Evolutionary conservation across 768 basidiomycete species (phyloP).

Genomic region (Russula sp.): DNA sequence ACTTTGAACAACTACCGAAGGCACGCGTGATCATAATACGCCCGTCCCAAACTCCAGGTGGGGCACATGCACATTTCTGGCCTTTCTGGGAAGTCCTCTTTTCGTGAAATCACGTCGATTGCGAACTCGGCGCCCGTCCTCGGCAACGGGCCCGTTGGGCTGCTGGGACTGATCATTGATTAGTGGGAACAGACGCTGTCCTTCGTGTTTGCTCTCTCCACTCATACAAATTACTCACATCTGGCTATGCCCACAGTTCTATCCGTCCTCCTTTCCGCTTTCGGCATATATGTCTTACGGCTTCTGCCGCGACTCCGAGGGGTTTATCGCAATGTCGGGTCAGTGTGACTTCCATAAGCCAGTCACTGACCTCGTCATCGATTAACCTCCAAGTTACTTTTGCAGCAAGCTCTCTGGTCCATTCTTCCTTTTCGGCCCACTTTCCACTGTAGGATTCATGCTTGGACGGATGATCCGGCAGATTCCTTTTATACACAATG

Average conservation of each 20-base stretch:
- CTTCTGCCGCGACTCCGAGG: conserved; percentile 6
- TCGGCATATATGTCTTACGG: neutral
- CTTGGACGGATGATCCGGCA: neutral
- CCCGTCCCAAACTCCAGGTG: too few relatives aligned
- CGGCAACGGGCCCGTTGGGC: too few relatives aligned
- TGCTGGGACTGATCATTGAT: too few relatives aligned
- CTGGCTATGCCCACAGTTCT: neutral
- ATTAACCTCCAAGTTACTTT: neutral
- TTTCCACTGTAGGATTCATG: neutral
- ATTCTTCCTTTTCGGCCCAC: neutral
- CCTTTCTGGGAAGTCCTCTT: too few relatives aligned
- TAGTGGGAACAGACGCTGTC: neutral
- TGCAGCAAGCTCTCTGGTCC: conserved; percentile 12
- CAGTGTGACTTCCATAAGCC: neutral
- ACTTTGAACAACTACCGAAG: too few relatives aligned
- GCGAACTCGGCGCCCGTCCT: too few relatives aligned
- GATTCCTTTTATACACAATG: neutral
- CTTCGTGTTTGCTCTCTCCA: neutral
- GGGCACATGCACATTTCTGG: too few relatives aligned
- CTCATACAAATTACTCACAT: neutral
- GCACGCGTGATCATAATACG: too few relatives aligned
- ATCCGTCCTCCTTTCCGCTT: neutral
- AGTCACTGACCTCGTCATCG: too few relatives aligned
- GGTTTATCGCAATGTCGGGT: conserved; percentile 10
- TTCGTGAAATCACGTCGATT: too few relatives aligned